Evolutionary conservation across 1,284 basidiomycete genomes (phyloP).

Genomic region (Stereum hirsutum): DNA sequence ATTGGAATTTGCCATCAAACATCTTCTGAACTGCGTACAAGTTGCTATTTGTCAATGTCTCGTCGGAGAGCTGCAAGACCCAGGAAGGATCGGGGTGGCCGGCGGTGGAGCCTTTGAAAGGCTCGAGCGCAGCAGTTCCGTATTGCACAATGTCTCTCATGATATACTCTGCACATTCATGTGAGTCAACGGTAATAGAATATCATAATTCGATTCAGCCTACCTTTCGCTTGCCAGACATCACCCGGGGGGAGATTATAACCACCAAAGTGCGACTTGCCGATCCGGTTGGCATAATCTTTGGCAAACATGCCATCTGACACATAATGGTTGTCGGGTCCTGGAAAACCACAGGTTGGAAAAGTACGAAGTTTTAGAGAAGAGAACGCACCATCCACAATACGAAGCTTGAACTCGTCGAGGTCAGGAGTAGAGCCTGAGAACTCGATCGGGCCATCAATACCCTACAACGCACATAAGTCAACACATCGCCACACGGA

Average conservation of each 20-base stretch:
- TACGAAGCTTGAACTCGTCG: slow-evolving; percentile 73
- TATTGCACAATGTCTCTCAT: slow-evolving; percentile 51
- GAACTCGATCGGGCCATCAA: slow-evolving; percentile 61
- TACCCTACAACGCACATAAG: slow-evolving; percentile 40
- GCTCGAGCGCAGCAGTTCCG: slow-evolving; percentile 44
- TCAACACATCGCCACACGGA: too few species aligned
- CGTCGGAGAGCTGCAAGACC: slow-evolving; percentile 68
- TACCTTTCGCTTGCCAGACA: slow-evolving; percentile 83
- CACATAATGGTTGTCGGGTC: slow-evolving; percentile 46
- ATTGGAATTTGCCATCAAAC: slow-evolving; percentile 77
- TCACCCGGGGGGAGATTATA: slow-evolving; percentile 52
- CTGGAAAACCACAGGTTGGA: slow-evolving; percentile 22
- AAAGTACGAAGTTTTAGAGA: background rate
- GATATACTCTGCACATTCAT: slow-evolving; percentile 51
- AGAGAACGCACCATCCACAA: slow-evolving; percentile 60
- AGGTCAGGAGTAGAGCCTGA: slow-evolving; percentile 68
- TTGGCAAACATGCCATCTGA: slow-evolving; percentile 45
- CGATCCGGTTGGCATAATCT: slow-evolving; percentile 53
- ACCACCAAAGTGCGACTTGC: slow-evolving; percentile 70
- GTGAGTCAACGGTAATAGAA: background rate
- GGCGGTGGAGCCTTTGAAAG: slow-evolving; percentile 41
- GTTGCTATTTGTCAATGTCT: slow-evolving; percentile 65
- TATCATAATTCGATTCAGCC: slow-evolving; percentile 11
- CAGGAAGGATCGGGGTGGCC: slow-evolving; percentile 73
- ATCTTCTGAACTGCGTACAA: slow-evolving; percentile 81